Evolutionary conservation across 2,329 filamentous ascomycete genomes (phyloP), one percentile per base, ranked within the genome.

Genomic region (Neonectria coccinea): DNA sequence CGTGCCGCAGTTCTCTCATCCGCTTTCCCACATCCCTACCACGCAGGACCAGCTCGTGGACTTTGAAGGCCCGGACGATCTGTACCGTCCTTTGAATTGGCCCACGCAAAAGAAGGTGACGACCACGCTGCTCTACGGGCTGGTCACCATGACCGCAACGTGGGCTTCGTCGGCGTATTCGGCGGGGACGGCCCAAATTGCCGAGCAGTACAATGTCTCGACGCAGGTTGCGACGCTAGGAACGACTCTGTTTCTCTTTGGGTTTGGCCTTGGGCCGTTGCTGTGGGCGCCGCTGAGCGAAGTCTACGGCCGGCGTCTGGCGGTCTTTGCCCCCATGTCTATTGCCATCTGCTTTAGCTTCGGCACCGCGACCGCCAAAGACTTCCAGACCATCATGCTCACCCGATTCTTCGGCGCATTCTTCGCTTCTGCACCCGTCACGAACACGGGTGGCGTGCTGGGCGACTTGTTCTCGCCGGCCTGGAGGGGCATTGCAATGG

Each of bases 81-180:
- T 89, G 0, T 92, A 93, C 73, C 81, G 84, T 4, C 91, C 91
- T 0, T 70, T 90, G 50, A 94, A 94, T 74, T 94, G 92, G 92
- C 81, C 86, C 0, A 86, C 85, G 29, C 80, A 80, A 69, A 94
- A 93, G 76, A 94, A 94, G 76, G 78, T 89, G 9, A 69, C 84
- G 4, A 92, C 90, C 0, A 93, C 91, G 2, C 9, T 67, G 85
- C 86, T 10, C 1, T 80, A 80, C 57, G 79, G 79, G 9, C 53
- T 79, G 2, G 74, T 60, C 72, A 80, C 79, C 16, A 79, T 79
- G 89, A 83, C 79, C 69, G 82, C 84, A 1, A 85, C 84, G 0
- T 86, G 82, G 82, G 83, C 82, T 0, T 83, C 79, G 0, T 82
- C 82, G 0, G 70, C 80, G 3, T 91, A 90, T 75, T 86, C 88